Conservation (phyloP, 2,329 filamentous ascomycete species). For the Fusarium albosuccineum region DNA sequence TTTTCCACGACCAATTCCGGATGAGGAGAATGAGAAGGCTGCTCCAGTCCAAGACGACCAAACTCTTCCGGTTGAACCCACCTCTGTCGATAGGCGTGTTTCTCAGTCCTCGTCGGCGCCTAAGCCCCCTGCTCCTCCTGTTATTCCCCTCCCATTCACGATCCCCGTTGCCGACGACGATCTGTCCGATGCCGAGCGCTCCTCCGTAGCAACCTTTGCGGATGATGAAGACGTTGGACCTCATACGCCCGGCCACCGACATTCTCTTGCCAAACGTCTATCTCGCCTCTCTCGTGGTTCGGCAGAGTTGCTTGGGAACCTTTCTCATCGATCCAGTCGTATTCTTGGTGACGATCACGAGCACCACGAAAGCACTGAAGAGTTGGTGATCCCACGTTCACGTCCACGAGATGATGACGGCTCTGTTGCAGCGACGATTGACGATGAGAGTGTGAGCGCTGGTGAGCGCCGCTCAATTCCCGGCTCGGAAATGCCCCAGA, state of each 20-base stretch:
- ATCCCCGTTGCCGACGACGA: conserved; percentile 64
- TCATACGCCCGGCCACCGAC: conserved; percentile 46
- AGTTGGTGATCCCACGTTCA: conserved; percentile 55
- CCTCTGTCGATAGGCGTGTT: conserved; percentile 32
- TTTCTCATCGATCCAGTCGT: conserved; percentile 55
- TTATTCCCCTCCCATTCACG: conserved; percentile 76
- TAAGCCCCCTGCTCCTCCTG: conserved; percentile 57
- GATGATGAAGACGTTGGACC: conserved; percentile 65
- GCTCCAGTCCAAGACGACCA: conserved; percentile 17
- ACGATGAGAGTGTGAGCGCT: conserved; percentile 62
- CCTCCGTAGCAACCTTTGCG: conserved; percentile 78
- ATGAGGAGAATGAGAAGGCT: conserved; percentile 46
- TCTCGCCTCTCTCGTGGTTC: conserved; percentile 66
- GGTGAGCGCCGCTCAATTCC: conserved; percentile 52
- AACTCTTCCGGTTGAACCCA: conserved; percentile 25
- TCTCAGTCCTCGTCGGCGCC: conserved; percentile 41
- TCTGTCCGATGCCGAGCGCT: conserved; percentile 62
- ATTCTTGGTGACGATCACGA: conserved; percentile 25
- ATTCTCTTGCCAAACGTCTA: conserved; percentile 61
- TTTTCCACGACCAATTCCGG: conserved; percentile 44
- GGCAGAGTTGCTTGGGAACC: conserved; percentile 56
- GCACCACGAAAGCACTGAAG: conserved; percentile 60
- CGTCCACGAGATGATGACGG: conserved; percentile 57
- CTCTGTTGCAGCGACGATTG: conserved; percentile 71
- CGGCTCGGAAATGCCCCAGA: conserved; percentile 41